phyloP scores from a whole-genome alignment of 352 stramenopile species.

The Globisporangium nodosum region DNA sequence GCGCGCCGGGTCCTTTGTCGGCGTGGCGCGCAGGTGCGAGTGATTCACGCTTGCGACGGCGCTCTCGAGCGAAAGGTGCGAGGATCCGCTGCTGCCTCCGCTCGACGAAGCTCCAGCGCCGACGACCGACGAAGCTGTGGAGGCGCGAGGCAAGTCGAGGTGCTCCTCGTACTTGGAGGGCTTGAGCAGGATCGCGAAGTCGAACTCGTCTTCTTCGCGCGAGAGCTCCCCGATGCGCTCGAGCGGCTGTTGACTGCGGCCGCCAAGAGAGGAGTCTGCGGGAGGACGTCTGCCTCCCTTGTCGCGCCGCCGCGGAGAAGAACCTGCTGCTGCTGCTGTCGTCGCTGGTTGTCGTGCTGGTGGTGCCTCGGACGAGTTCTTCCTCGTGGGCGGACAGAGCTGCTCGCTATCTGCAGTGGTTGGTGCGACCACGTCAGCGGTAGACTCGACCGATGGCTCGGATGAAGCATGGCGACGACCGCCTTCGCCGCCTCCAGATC shows the following conservation, averaged over 20 bases:
- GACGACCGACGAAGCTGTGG: not conserved
- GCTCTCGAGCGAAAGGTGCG: not conserved
- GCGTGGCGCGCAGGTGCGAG: slow-evolving; percentile 3
- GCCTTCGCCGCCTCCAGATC: not conserved
- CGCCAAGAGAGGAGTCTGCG: not conserved
- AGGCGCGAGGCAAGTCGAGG: slow-evolving; percentile 21
- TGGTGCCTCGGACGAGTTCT: not conserved
- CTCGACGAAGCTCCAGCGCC: not conserved
- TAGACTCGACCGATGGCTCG: not conserved
- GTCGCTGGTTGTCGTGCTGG: not conserved
- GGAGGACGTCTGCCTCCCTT: not conserved
- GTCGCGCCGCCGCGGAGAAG: not conserved
- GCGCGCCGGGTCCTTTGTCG: slow-evolving; percentile 11
- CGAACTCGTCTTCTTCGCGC: slow-evolving; percentile 67
- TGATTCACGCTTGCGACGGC: not conserved
- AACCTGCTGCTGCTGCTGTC: not conserved
- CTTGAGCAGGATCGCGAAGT: slow-evolving; percentile 83
- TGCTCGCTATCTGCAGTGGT: not conserved
- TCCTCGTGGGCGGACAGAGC: not conserved
- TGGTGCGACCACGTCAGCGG: not conserved
- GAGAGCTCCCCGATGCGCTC: slow-evolving; percentile 60
- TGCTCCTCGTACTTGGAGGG: slow-evolving; percentile 62
- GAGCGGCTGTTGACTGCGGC: not conserved
- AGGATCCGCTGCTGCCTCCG: not conserved
- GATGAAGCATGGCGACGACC: not conserved